A percentile compares a stretch with the other conserved stretches of the same genome.
Conservation (phyloP, 2,329 filamentous ascomycete species). For the Hypoxylon sp. region DNA sequence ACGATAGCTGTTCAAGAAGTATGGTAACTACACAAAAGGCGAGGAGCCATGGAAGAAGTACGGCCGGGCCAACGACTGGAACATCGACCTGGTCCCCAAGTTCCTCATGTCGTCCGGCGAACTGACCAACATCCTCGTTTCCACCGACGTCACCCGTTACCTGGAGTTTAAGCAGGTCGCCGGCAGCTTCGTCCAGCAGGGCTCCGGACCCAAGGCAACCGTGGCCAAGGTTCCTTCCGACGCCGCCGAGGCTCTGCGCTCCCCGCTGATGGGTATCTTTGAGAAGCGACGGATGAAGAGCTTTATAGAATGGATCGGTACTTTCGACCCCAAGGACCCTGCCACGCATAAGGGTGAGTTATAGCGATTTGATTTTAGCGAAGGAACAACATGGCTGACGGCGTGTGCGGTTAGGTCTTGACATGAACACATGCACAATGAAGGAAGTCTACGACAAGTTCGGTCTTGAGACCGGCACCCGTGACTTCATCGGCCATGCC, state of each 20-base stretch:
- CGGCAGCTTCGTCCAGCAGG: conserved; percentile 96
- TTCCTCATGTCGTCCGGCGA: conserved; percentile 99
- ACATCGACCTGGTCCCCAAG: conserved; percentile 98
- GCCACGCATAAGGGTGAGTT: conserved; percentile 87
- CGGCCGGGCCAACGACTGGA: conserved; percentile 97
- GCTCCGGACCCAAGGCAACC: conserved; percentile 82
- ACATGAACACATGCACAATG: conserved; percentile 86
- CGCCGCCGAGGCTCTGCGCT: conserved; percentile 88
- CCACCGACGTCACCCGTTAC: conserved; percentile 90
- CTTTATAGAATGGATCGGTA: conserved; percentile 95
- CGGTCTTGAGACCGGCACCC: conserved; percentile 86
- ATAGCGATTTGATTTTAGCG: background rate
- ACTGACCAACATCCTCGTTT: conserved; percentile 97
- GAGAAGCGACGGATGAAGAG: conserved; percentile 98
- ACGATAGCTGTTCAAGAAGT: conserved; percentile 86
- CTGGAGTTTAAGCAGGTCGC: conserved; percentile 95
- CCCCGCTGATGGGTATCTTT: conserved; percentile 95
- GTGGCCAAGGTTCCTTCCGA: conserved; percentile 98
- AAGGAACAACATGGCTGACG: conserved; percentile 16
- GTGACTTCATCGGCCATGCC: conserved; percentile 96
- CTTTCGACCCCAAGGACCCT: conserved; percentile 84
- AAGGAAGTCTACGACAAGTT: conserved; percentile 99
- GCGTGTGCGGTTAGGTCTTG: conserved; percentile 71
- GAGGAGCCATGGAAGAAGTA: conserved; percentile 99
- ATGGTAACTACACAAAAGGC: conserved; percentile 82